phyloP scores from a whole-genome alignment of 495 filamentous ascomycete species.

The Penicillium cinerascens region DNA sequence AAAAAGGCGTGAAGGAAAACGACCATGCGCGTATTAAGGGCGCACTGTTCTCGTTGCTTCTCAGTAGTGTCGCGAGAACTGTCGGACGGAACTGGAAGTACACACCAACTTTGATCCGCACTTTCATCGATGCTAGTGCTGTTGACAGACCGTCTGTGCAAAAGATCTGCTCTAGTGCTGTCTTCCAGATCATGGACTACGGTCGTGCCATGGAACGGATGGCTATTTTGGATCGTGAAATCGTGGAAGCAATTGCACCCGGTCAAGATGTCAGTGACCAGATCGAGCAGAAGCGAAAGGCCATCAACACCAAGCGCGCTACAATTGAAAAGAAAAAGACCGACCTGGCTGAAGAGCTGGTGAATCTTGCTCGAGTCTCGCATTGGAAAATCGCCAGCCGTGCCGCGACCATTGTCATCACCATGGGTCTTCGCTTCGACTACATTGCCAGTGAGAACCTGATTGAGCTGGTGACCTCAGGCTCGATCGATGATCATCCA shows the following conservation, averaged over 20 bases:
- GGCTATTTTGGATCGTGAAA: conserved; percentile 75
- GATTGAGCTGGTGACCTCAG: conserved; percentile 77
- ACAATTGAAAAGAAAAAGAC: conserved; percentile 81
- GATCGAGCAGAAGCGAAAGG: conserved; percentile 63
- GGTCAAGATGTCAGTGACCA: conserved; percentile 58
- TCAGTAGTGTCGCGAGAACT: conserved; percentile 85
- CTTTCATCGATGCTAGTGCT: conserved; percentile 84
- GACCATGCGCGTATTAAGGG: conserved; percentile 93
- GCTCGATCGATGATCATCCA: conserved; percentile 87
- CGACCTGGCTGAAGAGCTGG: conserved; percentile 73
- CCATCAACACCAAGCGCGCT: conserved; percentile 67
- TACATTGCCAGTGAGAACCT: conserved; percentile 76
- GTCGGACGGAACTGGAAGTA: conserved; percentile 89
- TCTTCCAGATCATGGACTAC: conserved; percentile 88
- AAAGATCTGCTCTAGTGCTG: conserved; percentile 73
- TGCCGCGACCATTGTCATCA: conserved; percentile 82
- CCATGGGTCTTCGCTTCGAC: conserved; percentile 84
- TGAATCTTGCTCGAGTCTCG: conserved; percentile 67
- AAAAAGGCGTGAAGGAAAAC: conserved; percentile 74
- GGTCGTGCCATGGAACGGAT: conserved; percentile 78
- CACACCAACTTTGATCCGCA: conserved; percentile 75
- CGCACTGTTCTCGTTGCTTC: conserved; percentile 81
- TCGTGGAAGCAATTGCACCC: conserved; percentile 71
- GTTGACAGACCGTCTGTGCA: conserved; percentile 94
- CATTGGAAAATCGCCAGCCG: conserved; percentile 96